Evolutionary conservation across 805 yeast genomes (phyloP), one percentile per base, ranked within the genome.

Genomic region (Lachancea waltii): DNA sequence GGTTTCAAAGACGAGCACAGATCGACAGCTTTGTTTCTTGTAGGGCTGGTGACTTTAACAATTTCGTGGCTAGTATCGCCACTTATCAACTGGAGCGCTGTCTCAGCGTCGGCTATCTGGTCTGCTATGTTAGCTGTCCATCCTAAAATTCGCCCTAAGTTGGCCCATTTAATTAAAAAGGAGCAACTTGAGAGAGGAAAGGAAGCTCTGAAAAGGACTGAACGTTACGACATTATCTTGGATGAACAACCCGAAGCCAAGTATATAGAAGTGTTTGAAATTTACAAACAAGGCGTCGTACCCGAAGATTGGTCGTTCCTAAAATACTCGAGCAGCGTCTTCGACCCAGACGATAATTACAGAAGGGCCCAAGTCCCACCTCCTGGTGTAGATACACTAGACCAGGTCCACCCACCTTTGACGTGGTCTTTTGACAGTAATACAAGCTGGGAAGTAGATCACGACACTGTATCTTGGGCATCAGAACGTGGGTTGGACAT

Each of bases 251-350:
- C 86, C 0, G 79, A 77, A 33, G 56, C 63, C 0, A 65, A 75
- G 30, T 56, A 63, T n/a, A 87, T 85, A 6, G 94, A 87, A 52
- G 66, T 89, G 1, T 89, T 70, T 56, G 95, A 87, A 57, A 68
- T 87, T 17, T 83, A 83, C 54, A 68, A 71, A 30, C 81, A 72
- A 47, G 82, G 82, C 26, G 59, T 76, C 18, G 70, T 81, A 2
- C 73, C 77, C 0, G 64, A 69, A 5, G 68, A 68, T 20, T 87
- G 90, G 84, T 67, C 71, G 26, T 73, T 78, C 20, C 74, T 74
- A 53, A 55, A 72, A 16, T 84, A 69, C 53, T 70, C 90, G 0
- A 64, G 64, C 9, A 63, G 65, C 3, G 56, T 79, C 0, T 89
- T 81, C 57, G 79, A 75, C 41, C 53, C 57, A 14, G 58, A 60